Conservation (phyloP, 1,284 basidiomycete genomes). For the Bondarzewia mesenterica region DNA sequence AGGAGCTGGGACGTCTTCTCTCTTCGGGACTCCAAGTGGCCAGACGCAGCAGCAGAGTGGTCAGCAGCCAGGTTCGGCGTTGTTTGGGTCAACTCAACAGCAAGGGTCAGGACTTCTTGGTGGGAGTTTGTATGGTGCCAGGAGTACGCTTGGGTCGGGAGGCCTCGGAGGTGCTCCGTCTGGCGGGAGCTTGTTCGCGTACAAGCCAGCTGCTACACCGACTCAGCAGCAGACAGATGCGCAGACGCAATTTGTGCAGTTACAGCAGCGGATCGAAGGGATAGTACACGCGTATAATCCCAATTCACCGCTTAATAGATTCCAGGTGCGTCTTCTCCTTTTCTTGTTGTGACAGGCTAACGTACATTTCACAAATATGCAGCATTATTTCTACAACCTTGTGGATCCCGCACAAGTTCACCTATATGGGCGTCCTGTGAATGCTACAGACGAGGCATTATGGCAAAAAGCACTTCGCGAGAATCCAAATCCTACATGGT, state of each 20-base stretch:
- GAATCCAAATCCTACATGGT: slow-evolving; percentile 81
- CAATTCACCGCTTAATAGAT: slow-evolving; percentile 62
- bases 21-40: slow-evolving; percentile 26
- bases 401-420: slow-evolving; percentile 69
- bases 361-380: background rate
- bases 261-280: slow-evolving; percentile 57
- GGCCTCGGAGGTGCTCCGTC: slow-evolving; percentile 13
- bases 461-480: slow-evolving; percentile 80
- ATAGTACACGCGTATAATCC: slow-evolving; percentile 72
- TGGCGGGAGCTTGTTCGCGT: slow-evolving; percentile 19
- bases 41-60: slow-evolving; percentile 15
- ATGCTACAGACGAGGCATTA: slow-evolving; percentile 64
- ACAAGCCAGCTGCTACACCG: slow-evolving; percentile 20
- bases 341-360: background rate
- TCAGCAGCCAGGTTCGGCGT: background rate
- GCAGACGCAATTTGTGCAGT: slow-evolving; percentile 48
- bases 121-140: slow-evolving; percentile 16
- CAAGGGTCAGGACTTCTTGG: slow-evolving; percentile 14
- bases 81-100: slow-evolving; percentile 9
- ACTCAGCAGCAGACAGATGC: slow-evolving; percentile 49
- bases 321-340: slow-evolving; percentile 57
- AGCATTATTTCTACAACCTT: slow-evolving; percentile 84
- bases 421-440: slow-evolving; percentile 67
- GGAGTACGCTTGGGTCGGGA: slow-evolving; percentile 19
- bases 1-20: slow-evolving; percentile 18